phyloP scores from a whole-genome alignment of 2,329 filamentous ascomycete genomes.

The Diaporthe citri region DNA sequence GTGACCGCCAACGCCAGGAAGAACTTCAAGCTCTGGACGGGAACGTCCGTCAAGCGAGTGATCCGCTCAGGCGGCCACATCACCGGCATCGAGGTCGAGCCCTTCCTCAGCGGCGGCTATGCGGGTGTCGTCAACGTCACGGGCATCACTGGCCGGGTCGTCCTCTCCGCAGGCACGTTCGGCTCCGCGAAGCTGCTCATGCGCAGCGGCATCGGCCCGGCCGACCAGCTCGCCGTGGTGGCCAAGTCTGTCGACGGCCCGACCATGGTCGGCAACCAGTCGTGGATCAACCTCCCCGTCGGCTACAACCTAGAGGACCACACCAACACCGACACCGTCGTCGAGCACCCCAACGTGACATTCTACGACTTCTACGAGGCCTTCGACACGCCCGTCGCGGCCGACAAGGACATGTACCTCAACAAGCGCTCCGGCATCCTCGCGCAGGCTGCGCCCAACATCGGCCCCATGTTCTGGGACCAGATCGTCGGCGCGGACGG shows the following conservation, averaged over 20 bases:
- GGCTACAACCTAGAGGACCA: constrained; percentile 71
- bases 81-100: constrained; percentile 77
- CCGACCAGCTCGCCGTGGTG: constrained; percentile 68
- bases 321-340: constrained; percentile 59
- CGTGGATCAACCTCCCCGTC: constrained; percentile 70
- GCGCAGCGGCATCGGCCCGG: constrained; percentile 75
- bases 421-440: constrained; percentile 69
- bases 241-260: constrained; percentile 62
- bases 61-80: constrained; percentile 71
- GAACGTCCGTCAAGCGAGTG: constrained; percentile 76
- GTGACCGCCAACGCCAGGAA: constrained; percentile 68
- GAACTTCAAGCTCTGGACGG: constrained; percentile 77
- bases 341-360: constrained; percentile 58
- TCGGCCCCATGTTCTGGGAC: constrained; percentile 72
- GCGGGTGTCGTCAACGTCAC: constrained; percentile 72
- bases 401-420: constrained; percentile 60
- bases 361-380: constrained; percentile 77
- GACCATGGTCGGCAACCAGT: constrained; percentile 61
- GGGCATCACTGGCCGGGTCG: constrained; percentile 70
- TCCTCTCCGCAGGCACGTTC: constrained; percentile 77
- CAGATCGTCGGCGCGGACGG: constrained; percentile 70
- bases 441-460: constrained; percentile 74
- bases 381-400: constrained; percentile 61
- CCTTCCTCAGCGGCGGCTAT: constrained; percentile 64
- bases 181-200: constrained; percentile 78